Percentiles rank a stretch among this genome's conserved stretches.
Conservation (phyloP, 2,329 filamentous ascomycete species). For the Colletotrichum tropicale region DNA sequence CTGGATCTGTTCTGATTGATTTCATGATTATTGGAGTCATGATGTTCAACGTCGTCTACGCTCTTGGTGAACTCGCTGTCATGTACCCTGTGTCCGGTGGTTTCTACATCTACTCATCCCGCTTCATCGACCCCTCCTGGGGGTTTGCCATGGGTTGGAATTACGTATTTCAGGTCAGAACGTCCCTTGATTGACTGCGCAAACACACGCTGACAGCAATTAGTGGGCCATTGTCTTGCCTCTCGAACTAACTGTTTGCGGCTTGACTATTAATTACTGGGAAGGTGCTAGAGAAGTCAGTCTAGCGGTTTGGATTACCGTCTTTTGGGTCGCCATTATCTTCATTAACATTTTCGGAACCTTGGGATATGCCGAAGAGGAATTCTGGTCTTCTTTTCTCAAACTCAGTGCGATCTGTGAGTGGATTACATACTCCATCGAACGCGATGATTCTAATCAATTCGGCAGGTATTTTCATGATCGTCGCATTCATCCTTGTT, state of each 20-base stretch:
- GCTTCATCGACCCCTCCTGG: constrained; percentile 63
- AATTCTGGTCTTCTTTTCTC: constrained; percentile 56
- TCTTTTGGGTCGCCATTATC: constrained; percentile 53
- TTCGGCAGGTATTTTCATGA: constrained; percentile 60
- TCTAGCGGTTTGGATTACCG: constrained; percentile 57
- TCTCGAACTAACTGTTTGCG: constrained; percentile 54
- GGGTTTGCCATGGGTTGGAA: constrained; percentile 57
- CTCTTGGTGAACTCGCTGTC: constrained; percentile 62
- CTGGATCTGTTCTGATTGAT: constrained; percentile 39
- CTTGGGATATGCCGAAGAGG: constrained; percentile 58
- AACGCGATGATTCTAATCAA: neutral
- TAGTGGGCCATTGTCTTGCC: constrained; percentile 49
- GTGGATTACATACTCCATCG: neutral
- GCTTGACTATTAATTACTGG: constrained; percentile 54
- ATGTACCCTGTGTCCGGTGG: constrained; percentile 62
- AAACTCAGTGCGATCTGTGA: constrained; percentile 52
- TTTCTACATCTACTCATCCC: constrained; percentile 60
- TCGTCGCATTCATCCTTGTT: constrained; percentile 63
- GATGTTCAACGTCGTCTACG: constrained; percentile 63
- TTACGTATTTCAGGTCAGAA: constrained; percentile 45
- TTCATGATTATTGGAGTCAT: constrained; percentile 57
- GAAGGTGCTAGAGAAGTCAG: constrained; percentile 39
- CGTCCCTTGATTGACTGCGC: no score
- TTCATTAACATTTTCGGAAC: constrained; percentile 52
- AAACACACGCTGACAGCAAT: constrained; percentile 18